Conservation (phyloP, 2,329 filamentous ascomycete species). For the Diatrype stigma region DNA sequence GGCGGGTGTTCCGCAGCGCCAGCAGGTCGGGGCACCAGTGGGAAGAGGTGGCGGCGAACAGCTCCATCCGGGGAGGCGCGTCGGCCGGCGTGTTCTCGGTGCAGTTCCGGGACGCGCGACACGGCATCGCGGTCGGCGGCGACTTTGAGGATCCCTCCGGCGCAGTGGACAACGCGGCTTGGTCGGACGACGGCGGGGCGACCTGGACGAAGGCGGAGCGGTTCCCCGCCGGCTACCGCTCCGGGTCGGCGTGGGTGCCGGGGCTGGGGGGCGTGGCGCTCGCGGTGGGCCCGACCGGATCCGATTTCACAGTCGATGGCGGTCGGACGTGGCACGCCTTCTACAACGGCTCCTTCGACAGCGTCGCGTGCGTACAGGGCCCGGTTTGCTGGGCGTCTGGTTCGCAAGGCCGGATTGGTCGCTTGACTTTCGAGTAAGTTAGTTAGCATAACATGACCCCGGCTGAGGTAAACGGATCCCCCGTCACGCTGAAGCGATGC, state of each 20-base stretch:
- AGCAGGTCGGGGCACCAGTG: constrained; percentile 23
- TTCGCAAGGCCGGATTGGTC: constrained; percentile 22
- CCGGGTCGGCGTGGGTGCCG: constrained; percentile 26
- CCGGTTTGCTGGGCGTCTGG: constrained; percentile 30
- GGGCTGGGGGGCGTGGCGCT: constrained; percentile 20
- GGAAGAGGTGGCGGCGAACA: constrained; percentile 22
- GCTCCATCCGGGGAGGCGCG: constrained; percentile 21
- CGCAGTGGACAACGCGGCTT: constrained; percentile 20
- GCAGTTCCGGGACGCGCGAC: constrained; percentile 22
- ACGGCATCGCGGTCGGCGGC: constrained; percentile 28
- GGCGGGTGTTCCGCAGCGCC: constrained; percentile 23
- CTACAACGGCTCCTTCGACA: constrained; percentile 28
- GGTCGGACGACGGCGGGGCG: constrained; percentile 26
- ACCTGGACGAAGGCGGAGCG: constrained; percentile 22
- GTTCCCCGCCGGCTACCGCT: constrained; percentile 29
- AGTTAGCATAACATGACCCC: too few relatives aligned
- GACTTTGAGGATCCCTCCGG: constrained; percentile 23
- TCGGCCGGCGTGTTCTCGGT: constrained; percentile 29
- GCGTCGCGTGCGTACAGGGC: constrained; percentile 24
- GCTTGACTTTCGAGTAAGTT: constrained; percentile 5
- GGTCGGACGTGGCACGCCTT: constrained; percentile 26
- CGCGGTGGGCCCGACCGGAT: constrained; percentile 30
- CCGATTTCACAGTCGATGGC: constrained; percentile 26
- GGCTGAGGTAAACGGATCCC: too few relatives aligned
- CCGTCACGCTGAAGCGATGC: too few relatives aligned